Percentiles rank a stretch among this genome's conserved stretches.
These are phyloP conservation scores for Suillus tomentosus DNA, from an alignment of 768 basidiomycete species.

Conservation along the genomic window DNA sequence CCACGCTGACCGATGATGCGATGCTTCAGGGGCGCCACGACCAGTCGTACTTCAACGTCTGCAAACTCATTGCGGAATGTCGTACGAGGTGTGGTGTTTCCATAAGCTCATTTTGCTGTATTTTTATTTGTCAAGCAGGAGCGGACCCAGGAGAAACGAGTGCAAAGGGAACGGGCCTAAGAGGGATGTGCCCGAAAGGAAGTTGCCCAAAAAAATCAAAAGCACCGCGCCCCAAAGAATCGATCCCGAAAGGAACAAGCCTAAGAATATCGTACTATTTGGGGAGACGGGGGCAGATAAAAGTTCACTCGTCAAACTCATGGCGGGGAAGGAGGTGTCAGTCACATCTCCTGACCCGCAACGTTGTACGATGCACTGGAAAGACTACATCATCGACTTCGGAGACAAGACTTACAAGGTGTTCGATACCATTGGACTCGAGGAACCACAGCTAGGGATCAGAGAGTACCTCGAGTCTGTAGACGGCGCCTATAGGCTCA, in stretches of 20 bases:
- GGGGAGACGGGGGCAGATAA: conserved; percentile 40
- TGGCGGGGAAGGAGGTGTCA: conserved; percentile 34
- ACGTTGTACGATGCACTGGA: conserved; percentile 36
- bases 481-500: conserved; percentile 29
- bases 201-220: not conserved
- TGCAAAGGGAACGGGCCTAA: too few relatives aligned
- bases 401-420: conserved; percentile 20
- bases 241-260: not conserved
- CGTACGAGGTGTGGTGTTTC: not conserved
- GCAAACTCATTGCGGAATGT: conserved; percentile 17
- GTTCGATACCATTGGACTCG: conserved; percentile 34
- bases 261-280: conserved; percentile 30
- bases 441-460: conserved; percentile 31
- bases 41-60: conserved; percentile 25
- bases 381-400: conserved; percentile 24
- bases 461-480: conserved; percentile 32
- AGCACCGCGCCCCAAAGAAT: not conserved
- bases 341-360: conserved; percentile 33
- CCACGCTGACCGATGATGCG: conserved; percentile 28
- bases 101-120: not conserved
- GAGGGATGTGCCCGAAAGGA: not conserved
- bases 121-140: not conserved
- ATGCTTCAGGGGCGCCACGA: conserved; percentile 24
- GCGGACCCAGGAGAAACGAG: not conserved
- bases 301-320: conserved; percentile 47